A percentile compares a stretch with the other conserved stretches of the same genome.
These are phyloP conservation scores for Pestalotiopsis sp. DNA, from an alignment of 2,329 filamentous ascomycete species.

Conservation along the genomic window DNA sequence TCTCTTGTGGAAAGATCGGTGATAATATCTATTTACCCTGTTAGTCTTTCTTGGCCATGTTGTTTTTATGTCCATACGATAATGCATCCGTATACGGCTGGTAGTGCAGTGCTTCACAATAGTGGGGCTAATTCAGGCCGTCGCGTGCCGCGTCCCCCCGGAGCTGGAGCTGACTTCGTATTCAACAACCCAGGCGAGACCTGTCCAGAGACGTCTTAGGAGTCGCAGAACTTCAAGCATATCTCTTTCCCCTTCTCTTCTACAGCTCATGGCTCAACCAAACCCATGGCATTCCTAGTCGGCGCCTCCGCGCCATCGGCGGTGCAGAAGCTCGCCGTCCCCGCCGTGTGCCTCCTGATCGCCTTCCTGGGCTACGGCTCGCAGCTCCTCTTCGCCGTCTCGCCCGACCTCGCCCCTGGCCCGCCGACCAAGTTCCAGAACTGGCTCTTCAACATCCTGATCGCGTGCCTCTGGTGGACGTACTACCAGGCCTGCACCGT, in stretches of 20 bases:
- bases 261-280: background rate
- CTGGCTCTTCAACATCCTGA: slow-evolving; percentile 66
- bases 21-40: too few relatives aligned
- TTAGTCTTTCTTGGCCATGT: too few relatives aligned
- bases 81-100: too few relatives aligned
- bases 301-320: slow-evolving; percentile 26
- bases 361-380: slow-evolving; percentile 72
- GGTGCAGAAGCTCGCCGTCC: slow-evolving; percentile 65
- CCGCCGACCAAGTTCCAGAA: slow-evolving; percentile 61
- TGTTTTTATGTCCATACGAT: too few relatives aligned
- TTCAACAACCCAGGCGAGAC: background rate
- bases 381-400: slow-evolving; percentile 68
- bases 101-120: too few relatives aligned
- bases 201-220: background rate
- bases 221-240: background rate
- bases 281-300: slow-evolving; percentile 32
- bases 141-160: slow-evolving; percentile 8
- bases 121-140: background rate
- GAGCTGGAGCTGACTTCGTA: background rate
- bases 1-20: too few relatives aligned
- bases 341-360: slow-evolving; percentile 67
- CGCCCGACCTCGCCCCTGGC: slow-evolving; percentile 60
- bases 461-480: slow-evolving; percentile 67
- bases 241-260: background rate
- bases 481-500: slow-evolving; percentile 66